These are phyloP conservation scores for Cantharellus cinnabarinus DNA, from an alignment of 768 basidiomycete species.

Conservation along the genomic window DNA sequence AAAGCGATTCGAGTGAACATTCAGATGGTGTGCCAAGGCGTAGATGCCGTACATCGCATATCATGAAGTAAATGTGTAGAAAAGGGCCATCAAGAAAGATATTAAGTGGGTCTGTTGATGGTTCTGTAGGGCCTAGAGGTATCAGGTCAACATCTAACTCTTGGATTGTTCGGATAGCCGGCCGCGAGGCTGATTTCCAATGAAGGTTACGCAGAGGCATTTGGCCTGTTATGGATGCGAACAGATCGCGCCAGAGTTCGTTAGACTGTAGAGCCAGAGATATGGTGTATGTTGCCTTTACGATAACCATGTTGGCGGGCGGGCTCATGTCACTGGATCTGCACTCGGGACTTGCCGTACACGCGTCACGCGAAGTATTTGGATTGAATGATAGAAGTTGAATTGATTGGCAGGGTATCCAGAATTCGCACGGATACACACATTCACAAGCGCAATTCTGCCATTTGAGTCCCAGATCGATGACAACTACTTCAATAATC, in stretches of 20 bases:
- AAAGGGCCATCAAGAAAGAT: conserved; percentile 73
- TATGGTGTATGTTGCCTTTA: background rate
- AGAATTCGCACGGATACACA: no score
- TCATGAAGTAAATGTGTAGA: conserved; percentile 66
- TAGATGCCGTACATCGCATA: conserved; percentile 53
- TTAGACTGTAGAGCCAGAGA: background rate
- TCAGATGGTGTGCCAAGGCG: background rate
- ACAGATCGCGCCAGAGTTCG: background rate
- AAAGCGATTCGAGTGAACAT: background rate
- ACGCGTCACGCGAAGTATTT: no score
- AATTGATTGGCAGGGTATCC: no score
- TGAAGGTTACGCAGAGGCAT: conserved; percentile 73
- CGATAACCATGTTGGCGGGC: background rate
- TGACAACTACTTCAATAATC: no score
- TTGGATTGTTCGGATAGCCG: conserved; percentile 69
- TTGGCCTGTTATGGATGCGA: background rate
- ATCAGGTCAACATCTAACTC: conserved; percentile 64
- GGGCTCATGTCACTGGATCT: no score
- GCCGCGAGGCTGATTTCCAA: conserved; percentile 63
- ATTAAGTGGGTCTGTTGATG: conserved; percentile 50
- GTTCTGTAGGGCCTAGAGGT: conserved; percentile 44
- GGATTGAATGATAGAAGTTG: no score
- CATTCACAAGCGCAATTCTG: no score
- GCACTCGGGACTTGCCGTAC: no score
- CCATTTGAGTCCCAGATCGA: no score